These are phyloP conservation scores for Marasmius fiardii DNA, from an alignment of 1,284 basidiomycete species.

Conservation along the genomic window DNA sequence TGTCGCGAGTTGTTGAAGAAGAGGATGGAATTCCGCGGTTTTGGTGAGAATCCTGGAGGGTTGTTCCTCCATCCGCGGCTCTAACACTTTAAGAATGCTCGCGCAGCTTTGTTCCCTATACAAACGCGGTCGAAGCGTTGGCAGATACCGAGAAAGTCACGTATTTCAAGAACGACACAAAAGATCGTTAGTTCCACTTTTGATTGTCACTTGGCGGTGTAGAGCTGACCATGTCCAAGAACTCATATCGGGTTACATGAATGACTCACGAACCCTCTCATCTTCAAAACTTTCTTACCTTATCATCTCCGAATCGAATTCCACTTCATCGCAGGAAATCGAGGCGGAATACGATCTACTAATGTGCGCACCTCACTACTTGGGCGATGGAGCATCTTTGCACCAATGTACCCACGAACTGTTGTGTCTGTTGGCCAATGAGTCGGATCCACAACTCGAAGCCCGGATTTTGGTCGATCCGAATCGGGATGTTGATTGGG, in stretches of 20 bases:
- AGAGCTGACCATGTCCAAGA: conserved; percentile 17
- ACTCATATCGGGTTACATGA: conserved; percentile 41
- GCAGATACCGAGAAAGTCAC: not conserved
- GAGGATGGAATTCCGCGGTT: conserved; percentile 25
- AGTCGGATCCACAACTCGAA: conserved; percentile 19
- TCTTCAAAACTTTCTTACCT: conserved; percentile 44
- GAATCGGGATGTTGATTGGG: no score
- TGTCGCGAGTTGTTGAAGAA: conserved; percentile 26
- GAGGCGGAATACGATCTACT: conserved; percentile 31
- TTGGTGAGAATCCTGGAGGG: conserved; percentile 27
- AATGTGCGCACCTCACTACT: conserved; percentile 43
- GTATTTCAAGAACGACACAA: not conserved
- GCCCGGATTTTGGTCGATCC: conserved; percentile 17
- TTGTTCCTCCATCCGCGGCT: not conserved
- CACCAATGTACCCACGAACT: conserved; percentile 46
- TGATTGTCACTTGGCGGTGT: not conserved
- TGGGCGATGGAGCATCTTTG: conserved; percentile 47
- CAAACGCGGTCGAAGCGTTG: not conserved
- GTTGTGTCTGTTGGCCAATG: conserved; percentile 30
- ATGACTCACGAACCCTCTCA: conserved; percentile 44
- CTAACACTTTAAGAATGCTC: conserved; percentile 2
- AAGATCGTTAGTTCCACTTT: conserved; percentile 22
- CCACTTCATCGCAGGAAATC: not conserved
- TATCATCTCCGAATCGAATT: conserved; percentile 31
- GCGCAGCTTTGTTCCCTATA: conserved; percentile 6